Base-by-base conservation (phyloP, 2,329 filamentous ascomycete genomes). In the Colletotrichum musicola region DNA sequence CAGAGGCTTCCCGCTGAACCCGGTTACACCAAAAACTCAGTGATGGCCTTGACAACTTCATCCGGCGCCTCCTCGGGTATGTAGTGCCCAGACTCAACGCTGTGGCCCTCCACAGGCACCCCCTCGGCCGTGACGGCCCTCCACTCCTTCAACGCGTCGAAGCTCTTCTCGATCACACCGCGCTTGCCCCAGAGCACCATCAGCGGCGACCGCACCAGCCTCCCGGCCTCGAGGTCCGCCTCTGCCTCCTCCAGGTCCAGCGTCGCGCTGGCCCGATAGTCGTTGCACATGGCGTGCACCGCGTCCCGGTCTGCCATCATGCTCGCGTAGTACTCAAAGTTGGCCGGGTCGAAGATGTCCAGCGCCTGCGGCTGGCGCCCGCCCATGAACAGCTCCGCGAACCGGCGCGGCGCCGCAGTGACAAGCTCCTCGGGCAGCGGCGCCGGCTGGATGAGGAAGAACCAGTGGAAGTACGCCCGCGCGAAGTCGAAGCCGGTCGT, bases 391-490 rank as follows among this genome's bases (percentile, higher is more conserved):
- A 79, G 73, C 18, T 81, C 77, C 0, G 81, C 77, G n/a, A 86
- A 81, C 40, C 78, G 75, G 6, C 78, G 73, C 3, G 82, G 80
- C 25, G 77, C 74, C 0, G 73, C 75, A 0, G 76, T 76, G 70
- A 84, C 82, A 54, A 87, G 76, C 47, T 79, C 81, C 72, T 88
- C 86, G 0, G 84, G 86, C 5, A 89, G 80, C 0, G 87, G 84
- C 5, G 77, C 76, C 0, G 77, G 74, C 73, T 89, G 87, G 9
- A 88, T 85, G 20, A 89, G 80, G 70, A 89, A 84, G 60, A 87
- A 88, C 86, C 87, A 89, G 75, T 89, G 87, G 72, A 84, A 89
- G 74, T 88, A 89, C 0, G 81, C 80, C 30, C 78, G 79, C 1
- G 85, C 83, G 67, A 87, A 84, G 0, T 76, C 75, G 4, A 79